Evolutionary conservation across 116 monocot genomes (phyloP).

Genomic region (Cymodocea nodosa): DNA sequence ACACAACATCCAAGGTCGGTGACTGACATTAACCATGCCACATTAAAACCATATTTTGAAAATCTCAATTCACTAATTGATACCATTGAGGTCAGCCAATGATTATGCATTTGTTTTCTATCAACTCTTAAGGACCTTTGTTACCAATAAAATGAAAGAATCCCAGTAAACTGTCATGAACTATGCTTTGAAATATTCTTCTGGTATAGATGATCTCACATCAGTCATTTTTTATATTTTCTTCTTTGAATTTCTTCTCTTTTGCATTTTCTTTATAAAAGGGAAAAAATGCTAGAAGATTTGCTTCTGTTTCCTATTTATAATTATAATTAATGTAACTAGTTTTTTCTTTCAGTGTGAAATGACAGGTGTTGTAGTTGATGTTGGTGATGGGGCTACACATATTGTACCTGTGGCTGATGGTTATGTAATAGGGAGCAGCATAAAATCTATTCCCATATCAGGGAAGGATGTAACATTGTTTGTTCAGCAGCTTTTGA

Average conservation of each 20-base stretch:
- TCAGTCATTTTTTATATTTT: too few species aligned
- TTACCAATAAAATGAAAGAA: too few species aligned
- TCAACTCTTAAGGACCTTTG: neutral
- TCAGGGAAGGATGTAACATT: constrained; percentile 91
- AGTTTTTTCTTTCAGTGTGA: constrained; percentile 62
- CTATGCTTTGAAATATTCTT: too few species aligned
- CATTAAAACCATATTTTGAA: too few species aligned
- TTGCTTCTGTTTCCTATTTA: neutral
- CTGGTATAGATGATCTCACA: too few species aligned
- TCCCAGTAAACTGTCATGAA: too few species aligned
- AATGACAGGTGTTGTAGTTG: constrained; percentile 98
- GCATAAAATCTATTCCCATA: constrained; percentile 94
- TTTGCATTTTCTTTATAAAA: too few species aligned
- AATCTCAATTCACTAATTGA: neutral
- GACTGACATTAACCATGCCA: neutral
- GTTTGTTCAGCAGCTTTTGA: constrained; percentile 86
- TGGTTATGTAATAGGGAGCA: constrained; percentile 98
- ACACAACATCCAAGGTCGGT: constrained; percentile 90
- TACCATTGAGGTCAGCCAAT: neutral
- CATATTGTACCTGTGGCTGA: constrained; percentile 97
- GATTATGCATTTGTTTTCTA: neutral
- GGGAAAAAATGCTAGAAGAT: too few species aligned
- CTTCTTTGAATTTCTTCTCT: too few species aligned
- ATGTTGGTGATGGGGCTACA: constrained; percentile 95
- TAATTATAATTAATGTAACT: constrained; percentile 1